A percentile compares a stretch with the other conserved stretches of the same genome.
These are phyloP conservation scores for Claviceps cyperi DNA, from an alignment of 2,329 filamentous ascomycete species.

Conservation along the genomic window DNA sequence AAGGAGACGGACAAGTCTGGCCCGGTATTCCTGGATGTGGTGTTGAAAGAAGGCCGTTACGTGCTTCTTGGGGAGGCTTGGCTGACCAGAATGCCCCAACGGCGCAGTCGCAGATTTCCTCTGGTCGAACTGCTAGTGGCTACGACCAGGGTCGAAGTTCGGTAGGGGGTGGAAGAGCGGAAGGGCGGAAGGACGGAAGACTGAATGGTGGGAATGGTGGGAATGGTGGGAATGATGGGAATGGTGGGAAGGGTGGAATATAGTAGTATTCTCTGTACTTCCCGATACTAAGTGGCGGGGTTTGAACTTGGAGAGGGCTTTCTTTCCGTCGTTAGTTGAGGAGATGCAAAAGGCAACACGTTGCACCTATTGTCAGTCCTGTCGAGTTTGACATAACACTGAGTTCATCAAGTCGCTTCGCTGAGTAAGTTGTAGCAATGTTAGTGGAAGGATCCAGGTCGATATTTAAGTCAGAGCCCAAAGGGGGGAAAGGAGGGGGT, in stretches of 20 bases:
- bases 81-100: slow-evolving; percentile 1
- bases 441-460: slow-evolving; percentile 7
- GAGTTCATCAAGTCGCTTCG: neutral
- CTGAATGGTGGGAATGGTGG: neutral
- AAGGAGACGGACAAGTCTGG: neutral
- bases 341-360: neutral
- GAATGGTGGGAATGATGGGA: neutral
- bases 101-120: slow-evolving; percentile 1
- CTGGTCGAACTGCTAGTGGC: slow-evolving; percentile 5
- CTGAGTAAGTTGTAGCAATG: neutral
- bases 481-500: neutral
- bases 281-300: slow-evolving; percentile 3
- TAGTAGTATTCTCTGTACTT: neutral
- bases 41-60: neutral
- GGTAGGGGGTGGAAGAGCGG: slow-evolving; percentile 1
- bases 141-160: slow-evolving; percentile 5
- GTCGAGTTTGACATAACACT: neutral
- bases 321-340: neutral
- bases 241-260: neutral
- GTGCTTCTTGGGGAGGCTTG: slow-evolving; percentile 1
- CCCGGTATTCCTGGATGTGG: neutral
- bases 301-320: neutral
- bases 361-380: neutral
- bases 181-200: neutral
- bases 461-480: slow-evolving; percentile 7